These are phyloP conservation scores for Starmera dryadoides DNA, from an alignment of 805 yeast genomes.

Conservation along the genomic window DNA sequence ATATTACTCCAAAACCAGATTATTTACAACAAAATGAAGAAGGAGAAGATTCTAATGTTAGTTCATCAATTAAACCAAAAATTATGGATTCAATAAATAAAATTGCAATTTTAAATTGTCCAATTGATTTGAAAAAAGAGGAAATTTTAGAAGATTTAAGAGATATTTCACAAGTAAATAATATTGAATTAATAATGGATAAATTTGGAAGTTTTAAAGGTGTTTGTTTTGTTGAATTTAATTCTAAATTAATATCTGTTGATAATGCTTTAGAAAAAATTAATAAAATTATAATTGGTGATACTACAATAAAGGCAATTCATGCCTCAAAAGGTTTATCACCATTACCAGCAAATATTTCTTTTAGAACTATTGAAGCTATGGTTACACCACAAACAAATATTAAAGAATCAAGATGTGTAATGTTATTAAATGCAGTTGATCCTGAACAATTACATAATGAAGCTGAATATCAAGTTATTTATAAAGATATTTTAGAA, in stretches of 20 bases:
- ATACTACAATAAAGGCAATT: constrained; percentile 26
- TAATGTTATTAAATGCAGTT: constrained; percentile 61
- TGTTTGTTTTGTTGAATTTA: constrained; percentile 46
- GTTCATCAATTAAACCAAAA: constrained; percentile 6
- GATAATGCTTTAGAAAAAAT: constrained; percentile 22
- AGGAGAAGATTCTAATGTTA: constrained; percentile 17
- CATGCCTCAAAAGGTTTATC: constrained; percentile 30
- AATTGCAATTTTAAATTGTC: constrained; percentile 38
- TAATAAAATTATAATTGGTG: constrained; percentile 28
- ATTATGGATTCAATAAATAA: constrained; percentile 37
- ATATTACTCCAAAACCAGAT: constrained; percentile 25
- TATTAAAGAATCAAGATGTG: constrained; percentile 32
- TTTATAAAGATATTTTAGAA: constrained; percentile 41
- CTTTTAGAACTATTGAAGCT: constrained; percentile 17
- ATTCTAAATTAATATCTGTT: background rate
- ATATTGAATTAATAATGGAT: constrained; percentile 38
- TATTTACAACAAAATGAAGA: constrained; percentile 9
- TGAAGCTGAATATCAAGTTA: constrained; percentile 37
- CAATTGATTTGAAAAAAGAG: constrained; percentile 33
- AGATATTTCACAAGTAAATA: constrained; percentile 31
- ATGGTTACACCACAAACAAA: constrained; percentile 6
- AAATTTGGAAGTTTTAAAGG: constrained; percentile 47
- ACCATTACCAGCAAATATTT: constrained; percentile 10
- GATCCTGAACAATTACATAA: constrained; percentile 57
- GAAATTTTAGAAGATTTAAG: constrained; percentile 34